Conservation (phyloP, 2,329 filamentous ascomycete genomes). For the Colletotrichum liaoningense region DNA sequence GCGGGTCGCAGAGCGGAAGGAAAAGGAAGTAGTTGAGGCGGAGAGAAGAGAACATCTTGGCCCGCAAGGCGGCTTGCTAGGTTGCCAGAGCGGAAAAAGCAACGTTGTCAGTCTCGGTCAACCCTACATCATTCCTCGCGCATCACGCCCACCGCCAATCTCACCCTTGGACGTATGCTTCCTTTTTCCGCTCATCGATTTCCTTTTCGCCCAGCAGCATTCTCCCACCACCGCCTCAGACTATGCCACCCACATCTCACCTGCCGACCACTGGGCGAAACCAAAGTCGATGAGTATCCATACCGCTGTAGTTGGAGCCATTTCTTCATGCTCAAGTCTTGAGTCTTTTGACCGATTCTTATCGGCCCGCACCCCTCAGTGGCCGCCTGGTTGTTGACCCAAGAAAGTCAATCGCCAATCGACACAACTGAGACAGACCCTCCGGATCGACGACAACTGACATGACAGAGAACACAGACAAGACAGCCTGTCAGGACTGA, state of each 20-base stretch:
- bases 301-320: background rate
- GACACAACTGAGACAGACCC: conserved; percentile 29
- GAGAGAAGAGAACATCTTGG: background rate
- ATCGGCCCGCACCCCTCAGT: background rate
- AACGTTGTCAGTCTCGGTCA: conserved; percentile 25
- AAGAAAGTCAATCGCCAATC: conserved; percentile 27
- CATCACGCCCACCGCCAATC: conserved; percentile 23
- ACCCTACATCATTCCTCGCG: conserved; percentile 20
- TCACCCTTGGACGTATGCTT: conserved; percentile 12
- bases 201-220: conserved; percentile 4
- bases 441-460: conserved; percentile 28
- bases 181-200: conserved; percentile 9
- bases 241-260: background rate
- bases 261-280: conserved; percentile 2
- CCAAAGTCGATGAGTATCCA: background rate
- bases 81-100: conserved; percentile 7
- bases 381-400: background rate
- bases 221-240: conserved; percentile 4
- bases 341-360: background rate
- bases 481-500: conserved; percentile 20
- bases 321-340: background rate
- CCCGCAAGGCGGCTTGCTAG: background rate
- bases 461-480: conserved; percentile 8
- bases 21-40: background rate
- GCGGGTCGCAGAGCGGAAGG: background rate